Percentiles rank a stretch among this genome's conserved stretches.
phyloP scores from a whole-genome alignment of 1,284 basidiomycete genomes.

The Inonotus hispidus region DNA sequence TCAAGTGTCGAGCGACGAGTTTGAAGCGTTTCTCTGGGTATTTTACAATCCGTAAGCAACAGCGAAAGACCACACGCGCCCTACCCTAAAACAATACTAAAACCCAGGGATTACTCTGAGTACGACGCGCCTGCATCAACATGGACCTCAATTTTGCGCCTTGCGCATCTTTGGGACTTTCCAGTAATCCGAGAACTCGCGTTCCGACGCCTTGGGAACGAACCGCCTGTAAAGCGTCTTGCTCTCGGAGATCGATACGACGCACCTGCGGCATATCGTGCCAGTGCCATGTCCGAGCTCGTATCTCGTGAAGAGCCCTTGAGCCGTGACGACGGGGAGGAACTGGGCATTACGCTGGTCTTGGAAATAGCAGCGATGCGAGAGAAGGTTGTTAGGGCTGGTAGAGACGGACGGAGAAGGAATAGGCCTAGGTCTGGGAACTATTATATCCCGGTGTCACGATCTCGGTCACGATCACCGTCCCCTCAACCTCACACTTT shows the following conservation, averaged over 20 bases:
- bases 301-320: constrained; percentile 51
- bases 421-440: background rate
- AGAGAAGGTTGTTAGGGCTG: constrained; percentile 44
- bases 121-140: constrained; percentile 8
- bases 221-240: constrained; percentile 58
- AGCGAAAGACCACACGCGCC: background rate
- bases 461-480: background rate
- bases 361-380: constrained; percentile 53
- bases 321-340: constrained; percentile 47
- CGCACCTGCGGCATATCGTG: constrained; percentile 48
- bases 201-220: constrained; percentile 21
- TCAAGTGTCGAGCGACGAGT: constrained; percentile 42
- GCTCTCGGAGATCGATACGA: constrained; percentile 48
- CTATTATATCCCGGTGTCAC: background rate
- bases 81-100: background rate
- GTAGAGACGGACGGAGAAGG: background rate
- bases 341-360: constrained; percentile 53
- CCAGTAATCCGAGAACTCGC: constrained; percentile 19
- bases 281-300: constrained; percentile 30
- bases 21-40: constrained; percentile 58
- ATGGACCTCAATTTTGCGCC: constrained; percentile 21
- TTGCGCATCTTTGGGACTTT: constrained; percentile 21
- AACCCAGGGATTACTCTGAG: constrained; percentile 7
- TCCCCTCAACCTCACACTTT: background rate
- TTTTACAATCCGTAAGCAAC: constrained; percentile 40